These are phyloP conservation scores for Boletus rufocinnamomeus DNA, from an alignment of 768 basidiomycete genomes.

Conservation along the genomic window DNA sequence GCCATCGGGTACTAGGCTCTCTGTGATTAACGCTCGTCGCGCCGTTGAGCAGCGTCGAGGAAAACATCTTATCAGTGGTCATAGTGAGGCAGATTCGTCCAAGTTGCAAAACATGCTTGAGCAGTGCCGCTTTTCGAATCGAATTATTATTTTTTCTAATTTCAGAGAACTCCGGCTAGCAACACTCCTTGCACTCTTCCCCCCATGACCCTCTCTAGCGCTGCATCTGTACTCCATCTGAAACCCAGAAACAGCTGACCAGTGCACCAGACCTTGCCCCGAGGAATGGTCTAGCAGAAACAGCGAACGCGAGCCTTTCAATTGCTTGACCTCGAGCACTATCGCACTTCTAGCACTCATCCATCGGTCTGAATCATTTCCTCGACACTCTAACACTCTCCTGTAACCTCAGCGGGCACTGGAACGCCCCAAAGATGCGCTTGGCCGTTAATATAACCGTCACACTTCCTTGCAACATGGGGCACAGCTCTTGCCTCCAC, in stretches of 20 bases:
- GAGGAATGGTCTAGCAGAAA: slow-evolving; percentile 6
- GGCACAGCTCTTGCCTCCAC: slow-evolving; percentile 22
- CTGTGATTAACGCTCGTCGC: background rate
- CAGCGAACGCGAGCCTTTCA: background rate
- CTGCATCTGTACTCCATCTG: slow-evolving; percentile 12
- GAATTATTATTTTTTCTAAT: slow-evolving; percentile 36
- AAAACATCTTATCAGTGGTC: background rate
- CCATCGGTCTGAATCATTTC: slow-evolving; percentile 4
- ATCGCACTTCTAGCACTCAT: slow-evolving; percentile 15
- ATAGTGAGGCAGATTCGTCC: slow-evolving; percentile 2
- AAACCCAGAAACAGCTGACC: slow-evolving; percentile 9
- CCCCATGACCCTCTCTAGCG: slow-evolving; percentile 23
- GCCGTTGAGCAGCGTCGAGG: background rate
- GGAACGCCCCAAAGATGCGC: slow-evolving; percentile 11
- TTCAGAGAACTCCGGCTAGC: slow-evolving; percentile 33
- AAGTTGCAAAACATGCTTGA: slow-evolving; percentile 11
- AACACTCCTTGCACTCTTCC: slow-evolving; percentile 32
- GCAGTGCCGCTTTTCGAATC: slow-evolving; percentile 26
- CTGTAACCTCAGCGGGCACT: slow-evolving; percentile 4
- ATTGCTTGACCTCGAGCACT: background rate
- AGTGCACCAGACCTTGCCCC: background rate
- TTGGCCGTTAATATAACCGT: slow-evolving; percentile 27
- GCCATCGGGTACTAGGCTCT: background rate
- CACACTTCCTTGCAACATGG: slow-evolving; percentile 17
- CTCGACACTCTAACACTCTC: background rate